Base-by-base conservation (phyloP, 257 asterid species). In the Nicotiana paniculata region DNA sequence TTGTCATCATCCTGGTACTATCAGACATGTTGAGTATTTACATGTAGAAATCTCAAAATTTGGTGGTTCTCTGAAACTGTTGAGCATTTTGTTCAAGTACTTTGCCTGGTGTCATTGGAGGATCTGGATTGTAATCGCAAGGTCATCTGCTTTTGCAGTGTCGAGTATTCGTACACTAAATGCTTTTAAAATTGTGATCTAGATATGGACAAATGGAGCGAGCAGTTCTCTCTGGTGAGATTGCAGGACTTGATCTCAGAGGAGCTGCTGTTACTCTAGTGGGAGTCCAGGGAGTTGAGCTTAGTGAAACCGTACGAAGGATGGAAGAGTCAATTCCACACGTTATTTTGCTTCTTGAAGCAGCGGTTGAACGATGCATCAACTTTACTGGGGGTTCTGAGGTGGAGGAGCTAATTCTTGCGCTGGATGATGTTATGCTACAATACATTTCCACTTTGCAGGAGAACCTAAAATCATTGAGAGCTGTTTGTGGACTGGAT, bases 171-270 rank as follows among this genome's bases (percentile, higher is more conserved):
- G 37, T 77, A 18, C 39, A 74, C 57, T 54, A 43, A 61, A 33
- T 67, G 59, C 81, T 55, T 66, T 7, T 79, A 79, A 83, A 43
- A 83, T 82, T 65, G 65, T 68, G 86, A 77, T 80, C 81, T 83
- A 96, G 99, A 84, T 94, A 96, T 82, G 99, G 98, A 79, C 97
- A 93, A 87, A 96, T 96, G 96, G 99, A 96, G 89, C 97, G 91
- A 18, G 91, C 86, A 77, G 92, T 94, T 70, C 92, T 96, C 21
- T 94, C 95, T 68, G 91, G 90, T 89, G 98, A 91, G 80, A 91
- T 94, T 88, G 87, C 95, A 62, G 92, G 94, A 24, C 93, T 96
- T 85, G 98, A 96, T 90, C 97, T 94, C 77, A 89, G 98, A 81
- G 99, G 98, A 82, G 97, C 97, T 81, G 91, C 95, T 59, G 92